Conservation (phyloP, 768 basidiomycete genomes). For the Suillus tomentosus region DNA sequence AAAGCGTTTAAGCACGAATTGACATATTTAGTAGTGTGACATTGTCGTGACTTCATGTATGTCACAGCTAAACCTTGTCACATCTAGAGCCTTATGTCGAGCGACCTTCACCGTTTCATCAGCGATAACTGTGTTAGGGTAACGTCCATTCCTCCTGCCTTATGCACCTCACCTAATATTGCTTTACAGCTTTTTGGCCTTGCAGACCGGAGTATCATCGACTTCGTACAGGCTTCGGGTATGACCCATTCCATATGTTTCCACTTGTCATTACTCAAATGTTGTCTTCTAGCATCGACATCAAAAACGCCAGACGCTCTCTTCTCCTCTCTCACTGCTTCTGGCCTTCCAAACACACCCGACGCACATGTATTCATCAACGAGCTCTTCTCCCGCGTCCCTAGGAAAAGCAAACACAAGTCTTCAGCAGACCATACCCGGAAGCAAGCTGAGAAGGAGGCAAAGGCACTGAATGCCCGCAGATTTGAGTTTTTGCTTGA, state of each 20-base stretch:
- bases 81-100: constrained; percentile 46
- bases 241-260: constrained; percentile 18
- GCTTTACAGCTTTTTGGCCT: constrained; percentile 72
- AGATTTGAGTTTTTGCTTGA: constrained; percentile 86
- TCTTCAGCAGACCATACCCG: constrained; percentile 44
- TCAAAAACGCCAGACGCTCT: constrained; percentile 81
- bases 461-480: constrained; percentile 66
- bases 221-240: constrained; percentile 89
- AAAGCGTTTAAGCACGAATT: not conserved
- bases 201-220: constrained; percentile 80
- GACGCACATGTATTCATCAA: constrained; percentile 79
- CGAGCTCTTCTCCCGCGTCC: constrained; percentile 75
- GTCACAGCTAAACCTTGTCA: not conserved
- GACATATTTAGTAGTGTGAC: not conserved
- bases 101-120: constrained; percentile 68
- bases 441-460: constrained; percentile 74
- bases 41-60: not conserved
- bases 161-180: constrained; percentile 5
- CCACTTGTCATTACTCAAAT: constrained; percentile 9
- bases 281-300: constrained; percentile 60
- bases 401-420: constrained; percentile 71
- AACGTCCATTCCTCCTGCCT: constrained; percentile 24
- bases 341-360: constrained; percentile 80
- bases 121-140: constrained; percentile 78
- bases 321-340: constrained; percentile 69